Conservation (phyloP, 768 basidiomycete species). For the Phlegmacium glaucopus region DNA sequence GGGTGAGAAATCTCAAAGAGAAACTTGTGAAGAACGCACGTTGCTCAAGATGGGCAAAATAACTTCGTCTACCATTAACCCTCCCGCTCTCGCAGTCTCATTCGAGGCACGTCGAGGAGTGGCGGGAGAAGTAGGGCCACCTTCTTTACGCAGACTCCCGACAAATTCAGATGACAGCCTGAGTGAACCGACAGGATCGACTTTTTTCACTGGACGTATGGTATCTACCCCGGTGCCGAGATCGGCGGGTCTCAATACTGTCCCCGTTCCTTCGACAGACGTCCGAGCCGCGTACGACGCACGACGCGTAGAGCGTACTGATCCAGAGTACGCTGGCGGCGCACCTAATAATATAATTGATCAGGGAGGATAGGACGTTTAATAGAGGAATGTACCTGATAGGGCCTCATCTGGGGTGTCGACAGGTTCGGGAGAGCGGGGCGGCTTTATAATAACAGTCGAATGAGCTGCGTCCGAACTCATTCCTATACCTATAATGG, state of each 20-base stretch:
- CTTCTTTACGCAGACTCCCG: slow-evolving; percentile 65
- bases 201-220: slow-evolving; percentile 90
- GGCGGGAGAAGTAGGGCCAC: slow-evolving; percentile 43
- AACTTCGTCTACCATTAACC: slow-evolving; percentile 75
- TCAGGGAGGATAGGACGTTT: slow-evolving; percentile 1
- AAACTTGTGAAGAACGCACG: slow-evolving; percentile 38
- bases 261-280: slow-evolving; percentile 59
- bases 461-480: slow-evolving; percentile 61
- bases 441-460: slow-evolving; percentile 65
- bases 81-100: slow-evolving; percentile 63
- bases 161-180: slow-evolving; percentile 79
- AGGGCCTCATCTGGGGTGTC: slow-evolving; percentile 39
- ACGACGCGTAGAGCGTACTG: slow-evolving; percentile 58
- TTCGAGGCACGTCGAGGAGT: slow-evolving; percentile 49
- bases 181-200: slow-evolving; percentile 76
- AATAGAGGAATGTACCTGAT: slow-evolving; percentile 31
- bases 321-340: slow-evolving; percentile 74
- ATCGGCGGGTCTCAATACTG: slow-evolving; percentile 76
- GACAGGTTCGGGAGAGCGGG: slow-evolving; percentile 39
- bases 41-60: slow-evolving; percentile 75
- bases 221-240: slow-evolving; percentile 88
- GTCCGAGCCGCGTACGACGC: slow-evolving; percentile 80
- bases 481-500: slow-evolving; percentile 43
- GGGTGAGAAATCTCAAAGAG: neutral
- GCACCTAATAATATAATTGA: slow-evolving; percentile 39